Base-by-base conservation (phyloP, 768 basidiomycete genomes). In the Phylloporus scabripes region DNA sequence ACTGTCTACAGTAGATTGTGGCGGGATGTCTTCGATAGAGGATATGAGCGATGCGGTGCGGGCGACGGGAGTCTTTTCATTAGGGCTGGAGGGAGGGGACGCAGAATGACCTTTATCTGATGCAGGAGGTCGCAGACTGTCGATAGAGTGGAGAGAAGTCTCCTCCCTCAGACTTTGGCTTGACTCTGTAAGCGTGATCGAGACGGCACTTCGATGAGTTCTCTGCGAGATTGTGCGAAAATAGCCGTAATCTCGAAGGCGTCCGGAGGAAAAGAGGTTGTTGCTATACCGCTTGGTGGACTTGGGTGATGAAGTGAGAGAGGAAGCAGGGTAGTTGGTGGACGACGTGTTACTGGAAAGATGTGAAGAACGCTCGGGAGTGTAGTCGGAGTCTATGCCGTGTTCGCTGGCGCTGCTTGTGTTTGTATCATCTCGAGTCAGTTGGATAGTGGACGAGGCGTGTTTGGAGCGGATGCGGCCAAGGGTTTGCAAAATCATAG, bases 181-280 rank as follows among this genome's bases (percentile, higher is more conserved):
- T 5, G 68, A 70, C 34, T 78, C 68, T 1, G 82, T 80, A 37
- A 72, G 70, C 4, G 78, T 72, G 42, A 76, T 72, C 28, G 72
- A 73, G 55, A 66, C 56, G 40, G 65, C 58, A 38, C 70, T 68
- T 21, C 69, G 64, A 40, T 64, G 61, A 44, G 61, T 77, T 52
- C 69, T 71, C 58, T 69, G 73, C 15, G 74, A 75, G 44, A 76
- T 73, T 60, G 74, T 78, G 51, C 82, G 80, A 58, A 87, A 64
- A 64, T 90, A 87, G 9, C 74, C 72, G 61, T 88, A 81, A 64
- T 92, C 89, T 48, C 83, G 76, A 58, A 89, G 74, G 48, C 82
- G 78, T n/a, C 83, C 82, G 15, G 89, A 91, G 41, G 87, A 83
- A 54, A 91, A 92, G 43, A 92, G 72, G 60, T 91, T 91, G 65